A percentile compares a stretch with the other conserved stretches of the same genome.
phyloP scores from a whole-genome alignment of 2,329 filamentous ascomycete species.

The Hymenoscyphus salicellus region DNA sequence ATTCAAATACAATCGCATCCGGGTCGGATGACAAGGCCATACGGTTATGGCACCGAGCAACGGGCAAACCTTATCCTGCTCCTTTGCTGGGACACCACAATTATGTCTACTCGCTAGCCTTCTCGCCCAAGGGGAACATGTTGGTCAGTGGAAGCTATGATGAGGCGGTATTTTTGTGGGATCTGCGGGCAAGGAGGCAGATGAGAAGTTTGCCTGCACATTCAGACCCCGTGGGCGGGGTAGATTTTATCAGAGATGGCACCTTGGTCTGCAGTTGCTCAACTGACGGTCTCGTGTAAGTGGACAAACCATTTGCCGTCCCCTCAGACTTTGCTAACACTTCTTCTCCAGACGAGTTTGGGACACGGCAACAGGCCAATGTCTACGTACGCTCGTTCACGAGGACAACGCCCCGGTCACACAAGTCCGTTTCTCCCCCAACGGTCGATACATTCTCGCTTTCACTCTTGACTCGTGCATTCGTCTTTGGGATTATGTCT shows the following conservation, averaged over 20 bases:
- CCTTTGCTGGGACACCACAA: constrained; percentile 86
- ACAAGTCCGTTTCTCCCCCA: constrained; percentile 87
- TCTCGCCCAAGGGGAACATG: constrained; percentile 97
- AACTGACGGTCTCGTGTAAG: constrained; percentile 81
- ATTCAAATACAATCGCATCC: constrained; percentile 81
- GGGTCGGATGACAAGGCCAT: constrained; percentile 97
- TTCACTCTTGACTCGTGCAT: constrained; percentile 89
- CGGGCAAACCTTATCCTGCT: constrained; percentile 50
- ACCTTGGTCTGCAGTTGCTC: constrained; percentile 90
- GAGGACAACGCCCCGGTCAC: constrained; percentile 92
- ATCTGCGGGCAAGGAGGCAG: constrained; percentile 79
- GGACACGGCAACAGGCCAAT: constrained; percentile 94
- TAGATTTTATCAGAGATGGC: constrained; percentile 89
- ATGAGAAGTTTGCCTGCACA: constrained; percentile 93
- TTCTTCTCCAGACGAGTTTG: constrained; percentile 68
- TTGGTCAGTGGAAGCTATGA: constrained; percentile 94
- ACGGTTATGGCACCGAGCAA: constrained; percentile 79
- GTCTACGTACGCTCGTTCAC: constrained; percentile 88
- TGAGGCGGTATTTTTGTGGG: constrained; percentile 96
- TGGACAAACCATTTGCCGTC: constrained; percentile 17
- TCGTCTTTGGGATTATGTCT: constrained; percentile 91
- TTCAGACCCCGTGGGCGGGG: constrained; percentile 88
- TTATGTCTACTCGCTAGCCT: constrained; percentile 90
- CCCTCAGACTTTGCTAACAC: constrained; percentile 10
- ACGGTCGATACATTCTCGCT: constrained; percentile 88